Evolutionary conservation across 495 filamentous ascomycete genomes (phyloP).

Genomic region (Lophiotrema nucula): DNA sequence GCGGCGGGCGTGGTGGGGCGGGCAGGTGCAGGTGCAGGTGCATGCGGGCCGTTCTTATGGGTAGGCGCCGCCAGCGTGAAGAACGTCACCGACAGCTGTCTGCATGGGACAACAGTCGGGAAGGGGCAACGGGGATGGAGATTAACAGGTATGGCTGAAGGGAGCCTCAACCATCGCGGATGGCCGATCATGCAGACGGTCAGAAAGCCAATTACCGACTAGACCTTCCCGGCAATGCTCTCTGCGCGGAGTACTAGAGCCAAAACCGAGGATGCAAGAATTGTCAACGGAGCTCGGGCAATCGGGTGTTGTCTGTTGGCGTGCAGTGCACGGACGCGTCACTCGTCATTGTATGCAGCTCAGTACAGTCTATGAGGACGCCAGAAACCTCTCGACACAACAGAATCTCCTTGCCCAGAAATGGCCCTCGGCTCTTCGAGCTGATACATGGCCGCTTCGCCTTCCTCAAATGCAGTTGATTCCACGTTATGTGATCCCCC

Average conservation of each 20-base stretch:
- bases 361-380: constrained; percentile 42
- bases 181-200: constrained; percentile 8
- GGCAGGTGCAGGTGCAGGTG: constrained; percentile 20
- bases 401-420: background rate
- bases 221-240: background rate
- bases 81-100: constrained; percentile 36
- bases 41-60: constrained; percentile 14
- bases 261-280: constrained; percentile 15
- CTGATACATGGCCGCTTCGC: background rate
- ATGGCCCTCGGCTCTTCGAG: background rate
- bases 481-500: background rate
- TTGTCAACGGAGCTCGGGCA: too few species aligned
- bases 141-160: constrained; percentile 8
- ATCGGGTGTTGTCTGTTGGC: too few species aligned
- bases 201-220: background rate
- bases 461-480: background rate
- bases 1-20: constrained; percentile 28
- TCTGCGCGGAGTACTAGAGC: background rate
- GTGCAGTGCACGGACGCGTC: constrained; percentile 17
- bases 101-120: constrained; percentile 26
- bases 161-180: constrained; percentile 11
- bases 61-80: constrained; percentile 37
- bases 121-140: constrained; percentile 4
- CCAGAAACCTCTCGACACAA: constrained; percentile 34
- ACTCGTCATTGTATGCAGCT: background rate